Evolutionary conservation across 1,284 basidiomycete genomes (phyloP), one percentile per base, ranked within the genome.

Genomic region (Farysia itapuensis): DNA sequence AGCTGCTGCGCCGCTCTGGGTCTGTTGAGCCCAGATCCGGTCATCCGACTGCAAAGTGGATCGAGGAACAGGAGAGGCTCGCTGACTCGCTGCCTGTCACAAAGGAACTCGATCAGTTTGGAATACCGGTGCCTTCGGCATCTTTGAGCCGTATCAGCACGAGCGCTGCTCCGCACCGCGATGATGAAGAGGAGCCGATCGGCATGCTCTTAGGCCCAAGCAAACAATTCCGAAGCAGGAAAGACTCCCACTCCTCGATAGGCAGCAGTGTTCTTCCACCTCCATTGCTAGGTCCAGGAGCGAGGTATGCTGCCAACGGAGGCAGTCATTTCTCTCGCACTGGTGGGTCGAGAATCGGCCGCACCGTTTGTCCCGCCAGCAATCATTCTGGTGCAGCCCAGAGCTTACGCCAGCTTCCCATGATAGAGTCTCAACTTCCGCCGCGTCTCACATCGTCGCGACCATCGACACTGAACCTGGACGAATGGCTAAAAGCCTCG

Each of bases 211-310:
- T 60, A 3, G 53, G 50, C 11, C 49, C 50, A 4, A 48, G 46
- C n/a, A 66, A 54, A 30, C 48, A 42, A 9, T 26, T 48, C 23
- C 29, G 57, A 14, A 41, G 16, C 21, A 45, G 57, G 26, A 66
- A 56, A 28, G 49, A 61, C 30, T 60, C 57, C 0, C 51, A 61
- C 36, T 66, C 63, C 23, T 61, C 63, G 28, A 43, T 54, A n/a
- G 57, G 57, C 14, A 53, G 52, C 43, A 61, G 57, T 21, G 57
- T 65, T 1, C 58, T 57, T 26, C 63, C 63, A 11, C 40, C 44
- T 9, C 37, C 47, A 5, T 41, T 52, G n/a, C 13, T 25, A 9
- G 9, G 8, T 8, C 5, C 21, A 12, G 13, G 9, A 8, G 9
- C 16, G 12, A 18, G 34, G 3, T 53, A 42, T 19, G 47, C 43